Base-by-base conservation (phyloP, 257 asterid species). In the Solanum chiquidenum region DNA sequence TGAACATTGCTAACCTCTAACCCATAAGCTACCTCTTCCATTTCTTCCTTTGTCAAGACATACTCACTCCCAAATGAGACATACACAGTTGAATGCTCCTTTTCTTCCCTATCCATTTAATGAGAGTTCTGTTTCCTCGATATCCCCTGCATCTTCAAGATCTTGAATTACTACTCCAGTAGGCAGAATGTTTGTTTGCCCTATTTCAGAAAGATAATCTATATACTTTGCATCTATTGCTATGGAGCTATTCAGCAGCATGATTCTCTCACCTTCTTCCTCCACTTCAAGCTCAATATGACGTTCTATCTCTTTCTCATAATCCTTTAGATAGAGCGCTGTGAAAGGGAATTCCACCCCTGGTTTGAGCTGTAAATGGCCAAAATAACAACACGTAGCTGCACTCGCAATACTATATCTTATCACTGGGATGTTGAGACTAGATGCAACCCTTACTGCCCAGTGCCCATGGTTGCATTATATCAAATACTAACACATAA, bases 1-100 rank as follows among this genome's bases (percentile, higher is more conserved):
- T 79, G 37, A 44, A 23, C 95, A 4, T 86, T 58, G 90, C 94
- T 92, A n/a, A 89, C 86, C 91, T 94, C 98, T 87, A 94, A 86
- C 2, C 92, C 96, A 1, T 88, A 52, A 5, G 94, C 94, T 14
- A 92, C 40, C 85, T 90, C 97, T 46, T 92, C 91, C 9, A 94
- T 88, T n/a, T 94, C 95, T 34, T 91, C 91, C 42, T 74, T 90
- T 0, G 79, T 89, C 34, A 93, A 87, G 84, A 94, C 90, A 82
- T 86, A 90, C 29, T 94, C 95, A 21, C 92, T 79, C 64, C 85
- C 85, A 44, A 79, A 79, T 5, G 85, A 79, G 38, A 79, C 85
- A 9, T 14, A 42, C 92, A 94, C 91, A 44, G 87, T 83, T 25
- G 98, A 94, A 71, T 20, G 1, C 76, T 86, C 86, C 0, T 58